Percentiles rank a stretch among this genome's conserved stretches.
Conservation (phyloP, 805 yeast species). For the Starmerella bombi region DNA sequence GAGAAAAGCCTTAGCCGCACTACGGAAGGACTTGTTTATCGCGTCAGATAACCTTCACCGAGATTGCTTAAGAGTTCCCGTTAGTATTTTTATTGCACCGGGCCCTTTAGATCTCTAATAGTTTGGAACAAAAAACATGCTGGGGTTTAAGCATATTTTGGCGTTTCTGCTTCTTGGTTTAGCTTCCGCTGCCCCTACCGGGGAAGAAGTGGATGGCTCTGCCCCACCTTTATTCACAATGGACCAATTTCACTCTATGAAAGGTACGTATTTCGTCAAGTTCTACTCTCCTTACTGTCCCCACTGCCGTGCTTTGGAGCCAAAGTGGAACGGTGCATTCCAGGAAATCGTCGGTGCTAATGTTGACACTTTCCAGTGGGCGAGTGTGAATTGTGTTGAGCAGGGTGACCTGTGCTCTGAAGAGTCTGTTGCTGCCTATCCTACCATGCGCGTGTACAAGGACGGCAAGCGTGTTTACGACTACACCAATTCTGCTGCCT, state of each 20-base stretch:
- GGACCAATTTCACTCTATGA: constrained; percentile 19
- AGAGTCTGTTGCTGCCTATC: constrained; percentile 54
- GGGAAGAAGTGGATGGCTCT: background rate
- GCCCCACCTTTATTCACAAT: constrained; percentile 14
- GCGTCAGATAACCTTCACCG: too few relatives aligned
- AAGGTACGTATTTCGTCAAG: constrained; percentile 63
- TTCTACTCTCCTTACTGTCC: constrained; percentile 81
- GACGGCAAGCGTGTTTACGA: constrained; percentile 25
- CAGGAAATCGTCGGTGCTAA: constrained; percentile 27
- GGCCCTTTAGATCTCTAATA: too few relatives aligned
- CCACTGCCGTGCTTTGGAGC: constrained; percentile 71
- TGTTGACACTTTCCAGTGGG: constrained; percentile 38
- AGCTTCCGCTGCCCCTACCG: constrained; percentile 4
- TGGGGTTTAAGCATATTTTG: background rate
- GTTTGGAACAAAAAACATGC: too few relatives aligned
- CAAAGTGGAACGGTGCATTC: constrained; percentile 66
- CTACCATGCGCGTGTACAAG: constrained; percentile 51
- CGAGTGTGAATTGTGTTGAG: constrained; percentile 72
- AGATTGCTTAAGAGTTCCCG: too few relatives aligned
- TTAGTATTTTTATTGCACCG: too few relatives aligned
- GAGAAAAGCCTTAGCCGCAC: too few relatives aligned
- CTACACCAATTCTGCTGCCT: constrained; percentile 12
- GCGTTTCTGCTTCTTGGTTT: background rate
- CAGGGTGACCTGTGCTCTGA: constrained; percentile 73
- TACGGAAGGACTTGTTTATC: too few relatives aligned